A percentile compares a stretch with the other conserved stretches of the same genome.
phyloP scores from a whole-genome alignment of 75 land plant genomes.

The Larix kaempferi region DNA sequence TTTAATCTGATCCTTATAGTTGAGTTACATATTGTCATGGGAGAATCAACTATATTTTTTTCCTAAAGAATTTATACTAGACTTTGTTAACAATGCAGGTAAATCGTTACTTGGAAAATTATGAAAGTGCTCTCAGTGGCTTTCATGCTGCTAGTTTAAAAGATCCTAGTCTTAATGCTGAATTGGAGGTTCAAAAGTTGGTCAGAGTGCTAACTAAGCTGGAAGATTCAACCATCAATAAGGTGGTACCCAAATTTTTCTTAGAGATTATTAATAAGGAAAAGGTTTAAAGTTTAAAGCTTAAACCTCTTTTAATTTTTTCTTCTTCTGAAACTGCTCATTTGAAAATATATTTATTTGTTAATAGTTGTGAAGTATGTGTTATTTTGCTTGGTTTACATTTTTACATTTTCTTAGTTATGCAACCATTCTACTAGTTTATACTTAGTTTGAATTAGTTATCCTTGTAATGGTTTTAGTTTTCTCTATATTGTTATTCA shows the following conservation, averaged over 20 bases:
- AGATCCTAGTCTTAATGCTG: conserved; percentile 85
- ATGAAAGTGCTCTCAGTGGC: conserved; percentile 89
- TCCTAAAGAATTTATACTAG: neutral
- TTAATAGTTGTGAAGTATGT: neutral
- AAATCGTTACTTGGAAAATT: conserved; percentile 84
- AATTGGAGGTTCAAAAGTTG: conserved; percentile 64
- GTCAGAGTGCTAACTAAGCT: conserved; percentile 73
- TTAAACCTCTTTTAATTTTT: neutral
- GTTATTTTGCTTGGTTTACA: neutral
- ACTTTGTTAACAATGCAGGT: conserved; percentile 44
- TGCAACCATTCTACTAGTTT: neutral
- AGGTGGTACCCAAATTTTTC: conserved; percentile 20
- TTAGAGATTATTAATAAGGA: neutral
- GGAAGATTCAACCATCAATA: conserved; percentile 34
- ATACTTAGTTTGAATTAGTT: neutral
- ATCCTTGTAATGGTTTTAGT: neutral
- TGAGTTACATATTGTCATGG: neutral
- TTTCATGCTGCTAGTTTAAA: conserved; percentile 85
- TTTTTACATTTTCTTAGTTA: neutral
- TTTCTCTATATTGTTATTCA: neutral
- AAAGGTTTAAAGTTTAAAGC: neutral
- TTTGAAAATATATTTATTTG: neutral
- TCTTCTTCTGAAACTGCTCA: neutral
- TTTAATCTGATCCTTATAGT: neutral
- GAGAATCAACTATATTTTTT: neutral